Conservation (phyloP, 208 protist genomes). For the Acanthamoeba quina region DNA sequence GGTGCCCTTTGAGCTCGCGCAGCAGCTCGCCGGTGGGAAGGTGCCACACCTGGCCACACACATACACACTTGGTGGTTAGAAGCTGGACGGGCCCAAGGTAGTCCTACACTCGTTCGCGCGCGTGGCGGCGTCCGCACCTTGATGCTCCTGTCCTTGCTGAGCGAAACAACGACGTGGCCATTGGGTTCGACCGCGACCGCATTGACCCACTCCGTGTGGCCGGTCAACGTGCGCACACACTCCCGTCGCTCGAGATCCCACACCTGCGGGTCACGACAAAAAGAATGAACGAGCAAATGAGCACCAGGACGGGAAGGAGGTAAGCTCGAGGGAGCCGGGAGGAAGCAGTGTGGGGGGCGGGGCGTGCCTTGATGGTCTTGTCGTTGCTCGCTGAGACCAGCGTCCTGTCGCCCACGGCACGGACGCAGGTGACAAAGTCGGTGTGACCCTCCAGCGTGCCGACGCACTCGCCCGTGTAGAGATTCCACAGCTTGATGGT, state of each 20-base stretch:
- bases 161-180: constrained; percentile 9
- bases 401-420: constrained; percentile 15
- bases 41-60: constrained; percentile 42
- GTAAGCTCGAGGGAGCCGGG: background rate
- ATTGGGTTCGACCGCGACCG: constrained; percentile 53
- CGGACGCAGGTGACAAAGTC: constrained; percentile 72
- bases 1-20: constrained; percentile 52
- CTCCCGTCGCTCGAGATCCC: constrained; percentile 23
- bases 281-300: too few species aligned
- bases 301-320: background rate
- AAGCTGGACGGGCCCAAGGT: background rate
- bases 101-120: background rate
- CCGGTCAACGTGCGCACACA: constrained; percentile 67
- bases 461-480: constrained; percentile 62
- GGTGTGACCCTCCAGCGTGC: constrained; percentile 62
- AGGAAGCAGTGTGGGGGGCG: too few species aligned
- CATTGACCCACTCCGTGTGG: constrained; percentile 38
- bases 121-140: background rate
- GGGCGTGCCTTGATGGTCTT: constrained; percentile 55
- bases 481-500: constrained; percentile 74
- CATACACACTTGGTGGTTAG: background rate
- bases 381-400: constrained; percentile 71
- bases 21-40: constrained; percentile 66
- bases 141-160: constrained; percentile 46
- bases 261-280: background rate